phyloP scores from a whole-genome alignment of 2,329 filamentous ascomycete genomes.

The Trichoderma guizhouense region DNA sequence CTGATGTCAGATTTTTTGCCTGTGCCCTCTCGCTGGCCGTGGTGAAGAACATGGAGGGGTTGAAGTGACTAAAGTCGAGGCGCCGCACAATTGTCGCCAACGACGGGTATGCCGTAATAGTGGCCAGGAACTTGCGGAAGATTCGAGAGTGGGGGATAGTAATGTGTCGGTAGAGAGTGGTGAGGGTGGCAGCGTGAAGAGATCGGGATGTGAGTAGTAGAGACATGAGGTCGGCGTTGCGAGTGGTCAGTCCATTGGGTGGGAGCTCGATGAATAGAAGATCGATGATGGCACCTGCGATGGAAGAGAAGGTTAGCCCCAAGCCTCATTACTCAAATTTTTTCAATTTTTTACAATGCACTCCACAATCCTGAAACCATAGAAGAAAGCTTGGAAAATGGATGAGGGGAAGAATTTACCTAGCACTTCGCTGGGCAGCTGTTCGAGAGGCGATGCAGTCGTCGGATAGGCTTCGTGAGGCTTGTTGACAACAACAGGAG shows the following conservation, averaged over 20 bases:
- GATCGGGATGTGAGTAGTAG: conserved; percentile 73
- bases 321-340: not conserved
- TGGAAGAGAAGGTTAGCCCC: not conserved
- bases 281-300: conserved; percentile 67
- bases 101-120: conserved; percentile 62
- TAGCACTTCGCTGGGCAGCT: conserved; percentile 66
- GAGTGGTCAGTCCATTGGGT: conserved; percentile 68
- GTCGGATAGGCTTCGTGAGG: conserved; percentile 31
- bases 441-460: conserved; percentile 61
- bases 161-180: conserved; percentile 73
- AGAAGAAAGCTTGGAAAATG: not conserved
- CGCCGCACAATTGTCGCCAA: conserved; percentile 74
- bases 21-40: conserved; percentile 71
- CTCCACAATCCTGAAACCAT: not conserved
- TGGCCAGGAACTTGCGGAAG: conserved; percentile 75
- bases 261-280: conserved; percentile 69
- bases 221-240: conserved; percentile 75
- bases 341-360: not conserved
- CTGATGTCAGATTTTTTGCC: conserved; percentile 71
- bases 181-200: conserved; percentile 68
- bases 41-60: conserved; percentile 71
- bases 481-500: conserved; percentile 32
- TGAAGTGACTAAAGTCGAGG: conserved; percentile 83
- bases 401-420: conserved; percentile 48
- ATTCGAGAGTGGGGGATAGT: conserved; percentile 80